These are phyloP conservation scores for Fusarium decemcellulare DNA, from an alignment of 2,329 filamentous ascomycete genomes.

Conservation along the genomic window DNA sequence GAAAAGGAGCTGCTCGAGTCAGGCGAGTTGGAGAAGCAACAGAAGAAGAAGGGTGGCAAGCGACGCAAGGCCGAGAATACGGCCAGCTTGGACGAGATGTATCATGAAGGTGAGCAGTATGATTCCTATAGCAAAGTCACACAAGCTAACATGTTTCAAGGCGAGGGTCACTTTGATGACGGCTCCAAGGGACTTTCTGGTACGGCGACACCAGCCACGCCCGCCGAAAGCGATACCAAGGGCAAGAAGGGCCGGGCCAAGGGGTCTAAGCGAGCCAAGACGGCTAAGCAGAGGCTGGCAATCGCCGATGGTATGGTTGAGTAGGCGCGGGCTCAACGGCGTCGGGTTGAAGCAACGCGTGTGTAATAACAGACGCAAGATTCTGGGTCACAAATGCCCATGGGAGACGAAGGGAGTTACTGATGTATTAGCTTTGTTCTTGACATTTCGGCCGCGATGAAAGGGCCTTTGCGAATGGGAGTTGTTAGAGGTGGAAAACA, in stretches of 20 bases:
- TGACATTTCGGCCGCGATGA: slow-evolving; percentile 24
- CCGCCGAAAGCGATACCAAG: slow-evolving; percentile 71
- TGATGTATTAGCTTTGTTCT: slow-evolving; percentile 27
- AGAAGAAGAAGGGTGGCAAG: slow-evolving; percentile 72
- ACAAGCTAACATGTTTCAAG: slow-evolving; percentile 63
- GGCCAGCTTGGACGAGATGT: slow-evolving; percentile 93
- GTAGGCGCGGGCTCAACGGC: slow-evolving; percentile 32
- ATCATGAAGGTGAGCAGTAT: slow-evolving; percentile 89
- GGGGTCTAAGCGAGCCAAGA: slow-evolving; percentile 69
- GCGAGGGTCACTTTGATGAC: slow-evolving; percentile 97
- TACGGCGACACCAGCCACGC: slow-evolving; percentile 85
- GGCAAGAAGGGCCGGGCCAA: slow-evolving; percentile 73
- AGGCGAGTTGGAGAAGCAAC: slow-evolving; percentile 75
- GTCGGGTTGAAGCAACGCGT: slow-evolving; percentile 25
- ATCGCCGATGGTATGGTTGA: slow-evolving; percentile 73
- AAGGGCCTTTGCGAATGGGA: slow-evolving; percentile 27
- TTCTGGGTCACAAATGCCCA: slow-evolving; percentile 26
- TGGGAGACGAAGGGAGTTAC: slow-evolving; percentile 37
- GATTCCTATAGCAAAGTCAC: background rate
- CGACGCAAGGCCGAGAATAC: slow-evolving; percentile 69
- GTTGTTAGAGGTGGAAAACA: slow-evolving; percentile 42
- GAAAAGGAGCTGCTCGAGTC: slow-evolving; percentile 88
- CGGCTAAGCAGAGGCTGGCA: slow-evolving; percentile 76
- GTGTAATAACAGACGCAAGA: slow-evolving; percentile 44
- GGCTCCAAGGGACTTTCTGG: slow-evolving; percentile 72